Evolutionary conservation across 1,139 yeast species (phyloP), one percentile per base, ranked within the genome.

Genomic region (Debaryomycetaceae sp.): DNA sequence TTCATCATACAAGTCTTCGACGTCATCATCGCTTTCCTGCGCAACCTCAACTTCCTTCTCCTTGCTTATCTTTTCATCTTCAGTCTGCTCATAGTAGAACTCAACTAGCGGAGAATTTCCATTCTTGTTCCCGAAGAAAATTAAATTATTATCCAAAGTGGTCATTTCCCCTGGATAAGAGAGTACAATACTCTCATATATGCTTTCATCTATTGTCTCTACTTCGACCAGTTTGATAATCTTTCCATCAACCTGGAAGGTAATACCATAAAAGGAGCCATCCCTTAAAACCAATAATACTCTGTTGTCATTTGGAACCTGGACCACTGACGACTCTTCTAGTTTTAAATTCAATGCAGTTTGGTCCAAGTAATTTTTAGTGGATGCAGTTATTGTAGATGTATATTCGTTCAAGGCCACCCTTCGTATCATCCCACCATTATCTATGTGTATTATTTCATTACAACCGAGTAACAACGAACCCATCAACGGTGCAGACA

Each of bases 361-460:
- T 45, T 78, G 80, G 56, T 87, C 89, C 27, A 66, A 66, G 48
- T 76, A 74, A 45, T 63, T 65, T 47, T 73, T 70, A 14, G 71
- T 70, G 40, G 82, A 69, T 6, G 75, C 70, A 0, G 91, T 79
- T 37, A 74, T 71, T 30, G 71, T 66, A 1, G 72, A 55, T 13
- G 82, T 78, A 53, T 66, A 85, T 46, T 72, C 68, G 58, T 87
- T 88, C 5, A 85, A 81, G 1, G 86, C 83, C 1, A 85, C 70
- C 36, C 91, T 86, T 53, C 81, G 78, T 1, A 76, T 63, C 24
- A 85, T 78, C 7, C 97, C 97, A 2, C 95, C 83, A 42, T 88
- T 82, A 58, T 90, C 97, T 22, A 90, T 77, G 60, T 88, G 95
- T 14, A 89, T 68, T 13, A 91, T 56, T 53, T 86, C 89, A 59